phyloP scores from a whole-genome alignment of 1,139 yeast species.

The Saccharomyces uvarum region DNA sequence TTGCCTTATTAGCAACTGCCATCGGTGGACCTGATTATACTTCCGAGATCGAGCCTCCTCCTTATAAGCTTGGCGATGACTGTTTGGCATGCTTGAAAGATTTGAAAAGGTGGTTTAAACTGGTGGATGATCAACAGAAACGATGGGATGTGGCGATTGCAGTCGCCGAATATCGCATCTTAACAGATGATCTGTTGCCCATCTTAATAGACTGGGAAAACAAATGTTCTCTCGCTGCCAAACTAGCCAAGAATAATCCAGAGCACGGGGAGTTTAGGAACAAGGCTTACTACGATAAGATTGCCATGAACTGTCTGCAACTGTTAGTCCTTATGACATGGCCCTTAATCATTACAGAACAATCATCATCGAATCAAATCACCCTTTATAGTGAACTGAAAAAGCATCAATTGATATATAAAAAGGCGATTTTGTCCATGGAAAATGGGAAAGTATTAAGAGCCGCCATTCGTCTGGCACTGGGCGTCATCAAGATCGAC shows the following conservation, averaged over 20 bases:
- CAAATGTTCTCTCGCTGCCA: conserved; percentile 28
- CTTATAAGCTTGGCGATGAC: conserved; percentile 81
- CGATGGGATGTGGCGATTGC: conserved; percentile 81
- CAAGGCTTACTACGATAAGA: conserved; percentile 43
- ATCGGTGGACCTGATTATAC: conserved; percentile 36
- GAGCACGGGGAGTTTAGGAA: conserved; percentile 20
- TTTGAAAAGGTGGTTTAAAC: conserved; percentile 75
- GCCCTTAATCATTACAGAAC: conserved; percentile 61
- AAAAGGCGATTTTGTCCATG: conserved; percentile 54
- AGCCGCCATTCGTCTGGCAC: conserved; percentile 62
- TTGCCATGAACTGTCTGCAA: conserved; percentile 68
- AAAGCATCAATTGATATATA: conserved; percentile 63
- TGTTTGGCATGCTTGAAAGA: conserved; percentile 86
- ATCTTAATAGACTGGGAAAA: conserved; percentile 73
- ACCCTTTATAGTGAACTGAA: conserved; percentile 52
- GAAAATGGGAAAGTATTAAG: conserved; percentile 56
- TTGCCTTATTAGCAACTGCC: conserved; percentile 31
- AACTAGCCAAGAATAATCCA: conserved; percentile 31
- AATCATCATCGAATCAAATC: conserved; percentile 45
- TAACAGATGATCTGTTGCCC: conserved; percentile 63
- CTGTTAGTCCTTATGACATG: conserved; percentile 77
- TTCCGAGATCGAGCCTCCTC: conserved; percentile 37
- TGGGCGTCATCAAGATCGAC: conserved; percentile 53
- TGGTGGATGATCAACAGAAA: conserved; percentile 67
- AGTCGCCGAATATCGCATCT: conserved; percentile 72